A percentile compares a stretch with the other conserved stretches of the same genome.
Conservation (phyloP, 257 asterid genomes). For the Thymus mandschuricus region DNA sequence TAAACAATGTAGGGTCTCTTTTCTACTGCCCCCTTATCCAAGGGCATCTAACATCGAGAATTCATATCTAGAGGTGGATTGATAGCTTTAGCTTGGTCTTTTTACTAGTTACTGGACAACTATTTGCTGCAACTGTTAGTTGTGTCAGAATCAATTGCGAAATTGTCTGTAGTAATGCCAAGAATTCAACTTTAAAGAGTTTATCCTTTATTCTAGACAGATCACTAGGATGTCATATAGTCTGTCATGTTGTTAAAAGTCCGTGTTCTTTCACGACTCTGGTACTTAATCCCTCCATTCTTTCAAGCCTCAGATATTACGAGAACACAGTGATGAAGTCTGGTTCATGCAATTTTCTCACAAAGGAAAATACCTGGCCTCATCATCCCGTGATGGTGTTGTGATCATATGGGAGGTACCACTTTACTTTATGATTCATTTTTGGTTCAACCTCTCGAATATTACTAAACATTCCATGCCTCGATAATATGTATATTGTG, state of each 20-base stretch:
- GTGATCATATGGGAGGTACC: constrained; percentile 85
- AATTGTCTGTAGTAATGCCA: neutral
- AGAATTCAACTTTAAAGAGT: neutral
- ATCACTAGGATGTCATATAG: constrained; percentile 4
- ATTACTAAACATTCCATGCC: neutral
- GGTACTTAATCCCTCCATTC: constrained; percentile 17
- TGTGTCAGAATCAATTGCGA: neutral
- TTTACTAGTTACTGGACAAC: neutral
- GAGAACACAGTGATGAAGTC: constrained; percentile 68
- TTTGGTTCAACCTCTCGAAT: neutral
- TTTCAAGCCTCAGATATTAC: constrained; percentile 54
- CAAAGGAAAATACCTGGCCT: constrained; percentile 78
- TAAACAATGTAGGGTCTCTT: neutral
- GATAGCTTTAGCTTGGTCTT: neutral
- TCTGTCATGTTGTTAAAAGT: neutral
- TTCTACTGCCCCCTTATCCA: neutral
- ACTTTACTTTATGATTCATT: constrained; percentile 8
- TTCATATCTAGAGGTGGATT: neutral
- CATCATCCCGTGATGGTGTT: constrained; percentile 67
- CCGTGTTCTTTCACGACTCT: neutral
- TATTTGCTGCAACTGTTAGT: neutral
- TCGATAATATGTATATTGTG: neutral
- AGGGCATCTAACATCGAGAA: neutral
- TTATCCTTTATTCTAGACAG: neutral
- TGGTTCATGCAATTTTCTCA: constrained; percentile 88